A percentile compares a stretch with the other conserved stretches of the same genome.
Conservation (phyloP, 805 yeast species). For the Ogataea ramenticola region DNA sequence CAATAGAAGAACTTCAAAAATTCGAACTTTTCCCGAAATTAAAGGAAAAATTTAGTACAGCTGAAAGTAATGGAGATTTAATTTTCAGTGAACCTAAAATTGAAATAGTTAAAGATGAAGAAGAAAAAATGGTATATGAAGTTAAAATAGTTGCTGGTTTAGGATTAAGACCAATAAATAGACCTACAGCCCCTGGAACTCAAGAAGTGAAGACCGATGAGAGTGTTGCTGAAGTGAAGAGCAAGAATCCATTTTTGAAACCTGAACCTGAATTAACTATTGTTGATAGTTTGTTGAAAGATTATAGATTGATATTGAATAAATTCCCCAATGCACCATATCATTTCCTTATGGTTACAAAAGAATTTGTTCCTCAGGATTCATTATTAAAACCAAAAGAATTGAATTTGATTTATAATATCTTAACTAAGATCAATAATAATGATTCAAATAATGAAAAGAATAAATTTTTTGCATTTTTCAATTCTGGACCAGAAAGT, state of each 20-base stretch:
- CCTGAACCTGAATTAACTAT: constrained; percentile 75
- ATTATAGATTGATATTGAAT: constrained; percentile 65
- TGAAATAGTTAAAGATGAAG: constrained; percentile 16
- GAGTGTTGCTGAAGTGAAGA: constrained; percentile 22
- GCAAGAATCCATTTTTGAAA: constrained; percentile 65
- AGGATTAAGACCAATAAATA: constrained; percentile 26
- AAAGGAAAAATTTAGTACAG: constrained; percentile 13
- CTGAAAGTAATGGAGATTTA: constrained; percentile 17
- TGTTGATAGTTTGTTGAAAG: constrained; percentile 40
- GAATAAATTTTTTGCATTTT: constrained; percentile 67
- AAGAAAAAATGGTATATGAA: constrained; percentile 20
- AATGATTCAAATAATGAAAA: constrained; percentile 19
- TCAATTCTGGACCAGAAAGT: constrained; percentile 78
- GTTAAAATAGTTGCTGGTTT: constrained; percentile 26
- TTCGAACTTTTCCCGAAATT: constrained; percentile 12
- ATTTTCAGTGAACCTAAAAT: constrained; percentile 14
- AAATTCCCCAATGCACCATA: constrained; percentile 79
- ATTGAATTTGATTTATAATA: constrained; percentile 47
- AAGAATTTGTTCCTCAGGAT: constrained; percentile 62
- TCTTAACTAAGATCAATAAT: constrained; percentile 44
- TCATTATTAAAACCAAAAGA: constrained; percentile 70
- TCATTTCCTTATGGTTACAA: constrained; percentile 77
- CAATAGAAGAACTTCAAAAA: constrained; percentile 15
- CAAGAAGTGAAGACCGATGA: constrained; percentile 30
- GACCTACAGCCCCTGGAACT: constrained; percentile 26